A percentile compares a stretch with the other conserved stretches of the same genome.
Evolutionary conservation across 1,284 basidiomycete genomes (phyloP).

Genomic region (Anthracocystis setariae): DNA sequence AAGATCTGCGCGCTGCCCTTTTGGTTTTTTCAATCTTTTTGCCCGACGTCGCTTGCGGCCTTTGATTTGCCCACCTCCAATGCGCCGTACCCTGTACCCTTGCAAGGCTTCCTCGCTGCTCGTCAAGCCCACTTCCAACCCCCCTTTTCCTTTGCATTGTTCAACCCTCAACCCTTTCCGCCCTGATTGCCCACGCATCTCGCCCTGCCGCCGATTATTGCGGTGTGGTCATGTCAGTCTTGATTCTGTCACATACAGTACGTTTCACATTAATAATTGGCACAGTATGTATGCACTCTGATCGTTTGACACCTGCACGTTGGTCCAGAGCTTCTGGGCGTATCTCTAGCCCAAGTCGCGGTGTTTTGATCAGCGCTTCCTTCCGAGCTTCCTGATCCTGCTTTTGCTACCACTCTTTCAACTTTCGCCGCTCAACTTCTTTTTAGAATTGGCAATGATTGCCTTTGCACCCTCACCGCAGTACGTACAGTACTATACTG

Average conservation of each 20-base stretch:
- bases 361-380: neutral
- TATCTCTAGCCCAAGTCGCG: conserved; percentile 11
- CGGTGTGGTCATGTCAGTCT: neutral
- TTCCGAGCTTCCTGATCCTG: conserved; percentile 11
- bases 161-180: conserved; percentile 4
- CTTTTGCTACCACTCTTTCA: neutral
- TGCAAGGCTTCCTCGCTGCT: neutral
- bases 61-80: conserved; percentile 2
- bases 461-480: conserved; percentile 10
- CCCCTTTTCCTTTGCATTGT: neutral
- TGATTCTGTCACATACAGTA: too few species aligned
- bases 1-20: conserved; percentile 25
- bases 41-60: neutral
- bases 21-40: neutral
- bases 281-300: neutral
- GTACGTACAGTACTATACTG: too few species aligned
- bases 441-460: neutral
- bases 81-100: conserved; percentile 12
- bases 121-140: neutral
- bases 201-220: conserved; percentile 9
- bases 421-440: neutral
- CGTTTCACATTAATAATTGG: too few species aligned
- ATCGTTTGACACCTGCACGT: conserved; percentile 1
- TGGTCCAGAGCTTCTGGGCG: conserved; percentile 26
- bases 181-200: neutral